Base-by-base conservation (phyloP, 305 asterid genomes). In the Solanum chacoense region DNA sequence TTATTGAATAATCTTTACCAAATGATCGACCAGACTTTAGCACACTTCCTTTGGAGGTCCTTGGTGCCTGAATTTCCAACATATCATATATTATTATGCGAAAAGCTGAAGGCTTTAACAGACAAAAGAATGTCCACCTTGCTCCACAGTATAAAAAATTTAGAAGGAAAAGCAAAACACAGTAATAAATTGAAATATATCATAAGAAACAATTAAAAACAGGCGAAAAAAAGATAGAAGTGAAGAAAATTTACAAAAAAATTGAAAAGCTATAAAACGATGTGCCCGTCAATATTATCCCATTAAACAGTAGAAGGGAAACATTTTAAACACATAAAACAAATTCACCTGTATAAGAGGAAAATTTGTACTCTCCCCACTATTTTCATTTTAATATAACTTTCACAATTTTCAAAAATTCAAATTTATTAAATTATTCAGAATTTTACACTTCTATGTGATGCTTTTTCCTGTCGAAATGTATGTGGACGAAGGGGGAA, bases 11-110 rank as follows among this genome's bases (percentile, higher is more conserved):
- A 85, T 96, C 98, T 93, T 93, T 96, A 89, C 98, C 94, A 77
- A 97, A 97, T 55, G 99, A 97, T 83, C 97, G 94, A 20, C 99
- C 99, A 76, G 99, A 96, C 93, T 98, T 95, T 31, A 83, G 87
- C 87, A 91, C 94, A 67, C 90, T 94, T 89, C 99, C 99, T 91
- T 96, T 97, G 38, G 97, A 94, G 84, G 97, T 91, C 91, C 98
- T 93, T 71, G 99, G 99, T 90, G 99, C 99, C 99, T 97, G 95
- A 65, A 80, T 85, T 38, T 88, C 86, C 26, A 88, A 79, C 78
- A 84, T 77, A 86, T 76, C 45, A 86, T 34, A 88, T 35, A 89
- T 81, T 42, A 88, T 72, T 36, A 40, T 77, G 85, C 59, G 20
- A 45, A 76, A 38, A 26, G 3, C 13, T 36, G 55, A 35, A 77